Base-by-base conservation (phyloP, 305 asterid species). In the Caryopteris hybrid region DNA sequence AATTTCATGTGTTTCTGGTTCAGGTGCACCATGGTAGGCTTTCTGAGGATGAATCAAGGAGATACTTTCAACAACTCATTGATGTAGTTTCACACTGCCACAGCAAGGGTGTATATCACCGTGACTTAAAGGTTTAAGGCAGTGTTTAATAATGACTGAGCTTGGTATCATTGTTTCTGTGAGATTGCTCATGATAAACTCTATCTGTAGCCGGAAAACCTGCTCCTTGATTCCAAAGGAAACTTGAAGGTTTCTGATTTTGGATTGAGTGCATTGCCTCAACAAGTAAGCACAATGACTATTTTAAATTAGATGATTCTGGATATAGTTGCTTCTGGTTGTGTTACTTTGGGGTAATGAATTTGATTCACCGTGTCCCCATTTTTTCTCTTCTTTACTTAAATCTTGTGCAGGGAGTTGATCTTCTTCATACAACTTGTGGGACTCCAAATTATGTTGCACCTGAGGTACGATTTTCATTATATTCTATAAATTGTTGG, bases 381-480 rank as follows among this genome's bases (percentile, higher is more conserved):
- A 5, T 34, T 38, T 34, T 41, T 62, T 64, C 51, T 67, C 43
- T 51, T 74, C 14, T 43, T 64, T 51, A 18, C 59, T 57, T 33
- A 67, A 74, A 71, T 41, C 62, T 22, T 70, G 38, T 63, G 59
- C 88, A 93, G 99, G 99, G 97, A 58, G 97, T 88, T 66, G 89
- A 87, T 66, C 87, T 94, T 80, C 99, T 94, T 69, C 91, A 94
- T 81, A 94, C 98, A 63, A 86, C 96, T 71, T 94, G 99, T 16
- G 99, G 99, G 54, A 94, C 96, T 79, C 99, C 99, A 81, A 89
- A 87, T 80, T 91, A 89, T 84, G 85, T 91, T 81, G 99, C 99
- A 29, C 98, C 98, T 18, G 98, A 91, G 99, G 98, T 91, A 83
- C 66, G 56, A 16, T 50, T 29, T 66, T 64, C 53, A 17, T 29